A percentile compares a stretch with the other conserved stretches of the same genome.
phyloP scores from a whole-genome alignment of 306 rosid species.

The Macrotyloma uniflorum region DNA sequence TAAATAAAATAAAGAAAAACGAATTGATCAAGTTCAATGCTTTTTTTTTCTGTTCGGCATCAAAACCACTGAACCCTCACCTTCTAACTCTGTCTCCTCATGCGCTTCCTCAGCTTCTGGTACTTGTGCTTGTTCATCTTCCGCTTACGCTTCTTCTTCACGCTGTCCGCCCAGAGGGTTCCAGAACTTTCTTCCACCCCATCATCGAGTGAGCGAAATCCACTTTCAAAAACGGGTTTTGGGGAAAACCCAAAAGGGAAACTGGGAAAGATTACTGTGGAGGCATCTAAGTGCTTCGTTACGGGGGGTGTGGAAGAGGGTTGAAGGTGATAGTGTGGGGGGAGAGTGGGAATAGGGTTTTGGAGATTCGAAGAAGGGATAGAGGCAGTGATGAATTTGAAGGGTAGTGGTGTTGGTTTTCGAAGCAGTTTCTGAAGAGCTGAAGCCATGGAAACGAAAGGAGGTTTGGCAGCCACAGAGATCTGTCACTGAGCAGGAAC shows the following conservation, averaged over 20 bases:
- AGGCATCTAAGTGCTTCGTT: neutral
- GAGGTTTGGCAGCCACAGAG: conserved; percentile 11
- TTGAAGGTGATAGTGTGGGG: conserved; percentile 3
- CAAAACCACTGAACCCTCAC: conserved; percentile 39
- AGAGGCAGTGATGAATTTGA: conserved; percentile 43
- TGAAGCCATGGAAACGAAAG: conserved; percentile 59
- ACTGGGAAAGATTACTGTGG: conserved; percentile 54
- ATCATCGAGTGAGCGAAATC: conserved; percentile 38
- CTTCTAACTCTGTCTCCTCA: conserved; percentile 59
- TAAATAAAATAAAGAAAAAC: neutral
- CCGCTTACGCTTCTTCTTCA: conserved; percentile 84
- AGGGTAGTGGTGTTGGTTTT: conserved; percentile 35
- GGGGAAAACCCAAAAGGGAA: conserved; percentile 61
- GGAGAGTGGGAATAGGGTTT: conserved; percentile 26
- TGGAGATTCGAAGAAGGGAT: conserved; percentile 22
- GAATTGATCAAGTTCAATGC: conserved; percentile 3
- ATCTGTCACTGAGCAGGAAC: neutral
- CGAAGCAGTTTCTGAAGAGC: conserved; percentile 59
- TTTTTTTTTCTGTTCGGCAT: neutral
- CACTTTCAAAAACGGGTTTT: conserved; percentile 41
- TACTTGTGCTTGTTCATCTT: conserved; percentile 91
- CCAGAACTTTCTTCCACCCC: conserved; percentile 44
- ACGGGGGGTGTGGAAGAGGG: neutral
- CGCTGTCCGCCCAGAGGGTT: conserved; percentile 79
- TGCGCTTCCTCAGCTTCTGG: conserved; percentile 71